Evolutionary conservation across 2,329 filamentous ascomycete species (phyloP).

Genomic region (Hypocreales sp.): DNA sequence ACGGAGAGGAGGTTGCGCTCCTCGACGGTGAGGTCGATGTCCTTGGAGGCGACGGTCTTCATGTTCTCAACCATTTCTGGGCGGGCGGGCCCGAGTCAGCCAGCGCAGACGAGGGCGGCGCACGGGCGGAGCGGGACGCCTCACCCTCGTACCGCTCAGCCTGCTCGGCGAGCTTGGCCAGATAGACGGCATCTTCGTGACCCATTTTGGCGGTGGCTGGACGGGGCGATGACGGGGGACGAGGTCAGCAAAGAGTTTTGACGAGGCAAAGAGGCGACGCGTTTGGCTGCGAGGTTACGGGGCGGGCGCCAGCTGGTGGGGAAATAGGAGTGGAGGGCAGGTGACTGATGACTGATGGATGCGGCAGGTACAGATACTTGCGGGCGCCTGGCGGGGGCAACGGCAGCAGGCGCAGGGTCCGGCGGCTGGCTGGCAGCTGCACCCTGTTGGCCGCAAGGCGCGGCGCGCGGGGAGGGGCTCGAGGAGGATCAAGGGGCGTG

Average conservation of each 20-base stretch:
- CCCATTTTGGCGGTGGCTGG: slow-evolving; percentile 55
- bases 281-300: too few species aligned
- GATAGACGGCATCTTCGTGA: slow-evolving; percentile 98
- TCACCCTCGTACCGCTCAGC: slow-evolving; percentile 99
- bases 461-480: too few species aligned
- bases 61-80: slow-evolving; percentile 99
- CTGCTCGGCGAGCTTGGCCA: slow-evolving; percentile 99
- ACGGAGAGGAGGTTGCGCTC: slow-evolving; percentile 96
- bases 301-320: too few species aligned
- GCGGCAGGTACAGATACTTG: too few species aligned
- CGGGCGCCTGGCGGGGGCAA: too few species aligned
- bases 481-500: too few species aligned
- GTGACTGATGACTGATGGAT: too few species aligned
- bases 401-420: too few species aligned
- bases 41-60: slow-evolving; percentile 90
- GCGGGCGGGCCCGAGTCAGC: slow-evolving; percentile 6
- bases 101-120: slow-evolving; percentile 7
- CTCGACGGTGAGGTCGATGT: slow-evolving; percentile 73
- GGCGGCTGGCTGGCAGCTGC: too few species aligned
- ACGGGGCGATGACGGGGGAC: not conserved
- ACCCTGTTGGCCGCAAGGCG: too few species aligned
- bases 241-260: not conserved
- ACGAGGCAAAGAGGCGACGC: not conserved
- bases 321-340: too few species aligned
- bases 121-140: slow-evolving; percentile 14